These are phyloP conservation scores for Aegilops bicornis DNA, from an alignment of 176 grass and related monocot genomes.

Conservation along the genomic window DNA sequence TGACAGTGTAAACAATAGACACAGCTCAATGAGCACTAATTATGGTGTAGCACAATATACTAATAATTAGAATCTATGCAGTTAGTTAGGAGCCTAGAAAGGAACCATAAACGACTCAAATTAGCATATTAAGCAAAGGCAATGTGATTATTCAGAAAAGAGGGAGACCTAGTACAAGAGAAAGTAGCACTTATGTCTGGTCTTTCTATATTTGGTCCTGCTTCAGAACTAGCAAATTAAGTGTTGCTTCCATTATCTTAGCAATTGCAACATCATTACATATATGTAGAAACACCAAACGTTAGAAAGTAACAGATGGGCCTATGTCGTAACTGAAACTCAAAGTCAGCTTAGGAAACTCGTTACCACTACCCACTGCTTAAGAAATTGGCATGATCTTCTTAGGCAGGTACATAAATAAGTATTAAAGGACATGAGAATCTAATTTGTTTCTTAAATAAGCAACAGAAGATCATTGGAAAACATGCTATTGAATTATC, in stretches of 20 bases:
- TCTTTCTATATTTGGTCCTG: constrained; percentile 94
- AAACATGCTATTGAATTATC: not conserved
- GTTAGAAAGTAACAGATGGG: not conserved
- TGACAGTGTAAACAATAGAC: too few species aligned
- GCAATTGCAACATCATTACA: constrained; percentile 79
- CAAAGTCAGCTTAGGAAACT: not conserved
- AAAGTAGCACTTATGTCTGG: constrained; percentile 46
- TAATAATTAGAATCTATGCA: too few species aligned
- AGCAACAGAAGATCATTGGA: not conserved
- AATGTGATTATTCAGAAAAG: too few species aligned
- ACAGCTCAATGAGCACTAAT: too few species aligned
- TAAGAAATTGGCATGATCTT: not conserved
- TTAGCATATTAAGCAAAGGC: too few species aligned
- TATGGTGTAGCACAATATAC: too few species aligned
- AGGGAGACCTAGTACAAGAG: too few species aligned
- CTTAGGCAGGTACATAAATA: not conserved
- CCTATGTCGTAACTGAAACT: not conserved
- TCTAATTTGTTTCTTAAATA: too few species aligned
- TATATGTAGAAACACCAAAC: constrained; percentile 40
- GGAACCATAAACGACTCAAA: too few species aligned
- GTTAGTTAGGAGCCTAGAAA: too few species aligned
- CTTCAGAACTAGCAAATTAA: constrained; percentile 82
- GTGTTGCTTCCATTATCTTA: constrained; percentile 75
- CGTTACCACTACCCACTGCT: not conserved
- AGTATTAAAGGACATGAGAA: not conserved